Conservation (phyloP, 1,284 basidiomycete species). For the Irpex sp. region DNA sequence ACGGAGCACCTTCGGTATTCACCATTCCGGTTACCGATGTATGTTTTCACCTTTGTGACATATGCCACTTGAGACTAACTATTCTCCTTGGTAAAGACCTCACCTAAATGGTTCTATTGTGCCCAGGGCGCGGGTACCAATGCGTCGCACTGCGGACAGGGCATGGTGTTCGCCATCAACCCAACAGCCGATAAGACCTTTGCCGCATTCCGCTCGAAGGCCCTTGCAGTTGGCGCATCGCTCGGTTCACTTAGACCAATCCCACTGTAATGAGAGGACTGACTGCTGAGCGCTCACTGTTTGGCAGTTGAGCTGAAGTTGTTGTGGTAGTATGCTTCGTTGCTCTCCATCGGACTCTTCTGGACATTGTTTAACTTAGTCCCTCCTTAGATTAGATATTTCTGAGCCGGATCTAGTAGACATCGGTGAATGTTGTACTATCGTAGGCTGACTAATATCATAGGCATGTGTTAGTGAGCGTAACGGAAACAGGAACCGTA, state of each 20-base stretch:
- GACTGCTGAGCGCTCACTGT: too few species aligned
- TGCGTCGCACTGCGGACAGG: conserved; percentile 7
- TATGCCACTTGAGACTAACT: background rate
- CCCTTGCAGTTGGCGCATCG: conserved; percentile 1
- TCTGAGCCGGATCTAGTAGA: too few species aligned
- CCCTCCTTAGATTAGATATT: too few species aligned
- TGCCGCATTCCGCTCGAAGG: conserved; percentile 3
- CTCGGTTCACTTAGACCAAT: background rate
- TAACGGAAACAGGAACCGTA: too few species aligned
- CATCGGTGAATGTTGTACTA: too few species aligned
- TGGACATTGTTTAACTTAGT: too few species aligned
- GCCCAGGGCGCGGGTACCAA: conserved; percentile 8
- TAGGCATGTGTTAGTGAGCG: too few species aligned
- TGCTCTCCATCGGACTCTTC: too few species aligned
- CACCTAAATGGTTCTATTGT: conserved; percentile 13
- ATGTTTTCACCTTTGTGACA: conserved; percentile 13
- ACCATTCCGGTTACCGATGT: conserved; percentile 47
- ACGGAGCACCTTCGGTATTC: conserved; percentile 42
- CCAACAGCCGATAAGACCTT: background rate
- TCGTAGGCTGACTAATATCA: too few species aligned
- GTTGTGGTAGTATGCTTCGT: too few species aligned
- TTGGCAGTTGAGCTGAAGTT: too few species aligned
- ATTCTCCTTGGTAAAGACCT: conserved; percentile 11
- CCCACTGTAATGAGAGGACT: background rate
- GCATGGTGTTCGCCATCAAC: conserved; percentile 10